Conservation (phyloP, 495 filamentous ascomycete species). For the Podospora tetraspora region DNA sequence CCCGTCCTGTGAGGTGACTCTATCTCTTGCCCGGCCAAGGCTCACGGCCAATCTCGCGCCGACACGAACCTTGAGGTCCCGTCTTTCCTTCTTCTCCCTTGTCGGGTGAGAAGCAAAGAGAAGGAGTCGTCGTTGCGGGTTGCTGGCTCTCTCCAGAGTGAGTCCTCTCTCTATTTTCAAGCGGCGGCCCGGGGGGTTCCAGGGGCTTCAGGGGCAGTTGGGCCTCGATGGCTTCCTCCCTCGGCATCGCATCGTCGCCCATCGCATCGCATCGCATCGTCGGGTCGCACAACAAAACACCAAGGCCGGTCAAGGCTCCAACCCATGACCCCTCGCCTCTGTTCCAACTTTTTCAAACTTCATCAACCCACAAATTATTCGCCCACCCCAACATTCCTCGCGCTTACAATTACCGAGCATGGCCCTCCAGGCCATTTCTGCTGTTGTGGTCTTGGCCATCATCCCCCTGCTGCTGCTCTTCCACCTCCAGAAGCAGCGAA, state of each 20-base stretch:
- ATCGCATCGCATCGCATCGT: neutral
- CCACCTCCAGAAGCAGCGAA: neutral
- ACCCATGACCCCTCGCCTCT: neutral
- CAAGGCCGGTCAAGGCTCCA: neutral
- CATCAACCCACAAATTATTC: neutral
- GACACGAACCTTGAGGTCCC: neutral
- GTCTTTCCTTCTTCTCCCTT: neutral
- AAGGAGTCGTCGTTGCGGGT: neutral
- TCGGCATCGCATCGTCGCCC: neutral
- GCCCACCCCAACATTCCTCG: neutral
- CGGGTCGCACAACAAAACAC: neutral
- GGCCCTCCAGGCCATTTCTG: neutral
- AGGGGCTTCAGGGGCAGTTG: neutral
- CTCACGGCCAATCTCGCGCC: neutral
- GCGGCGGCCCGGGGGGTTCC: neutral
- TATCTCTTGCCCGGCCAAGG: neutral
- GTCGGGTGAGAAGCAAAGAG: neutral
- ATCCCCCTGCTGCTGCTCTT: neutral
- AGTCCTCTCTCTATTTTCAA: neutral
- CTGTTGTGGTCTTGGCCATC: neutral
- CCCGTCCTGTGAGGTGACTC: constrained; percentile 2
- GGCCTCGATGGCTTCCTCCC: neutral
- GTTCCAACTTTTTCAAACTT: neutral
- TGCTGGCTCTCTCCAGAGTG: neutral
- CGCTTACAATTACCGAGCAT: neutral